Percentiles rank a stretch among this genome's conserved stretches.
Evolutionary conservation across 163 green algal genomes (phyloP).

Genomic region (Chlorella variabilis): DNA sequence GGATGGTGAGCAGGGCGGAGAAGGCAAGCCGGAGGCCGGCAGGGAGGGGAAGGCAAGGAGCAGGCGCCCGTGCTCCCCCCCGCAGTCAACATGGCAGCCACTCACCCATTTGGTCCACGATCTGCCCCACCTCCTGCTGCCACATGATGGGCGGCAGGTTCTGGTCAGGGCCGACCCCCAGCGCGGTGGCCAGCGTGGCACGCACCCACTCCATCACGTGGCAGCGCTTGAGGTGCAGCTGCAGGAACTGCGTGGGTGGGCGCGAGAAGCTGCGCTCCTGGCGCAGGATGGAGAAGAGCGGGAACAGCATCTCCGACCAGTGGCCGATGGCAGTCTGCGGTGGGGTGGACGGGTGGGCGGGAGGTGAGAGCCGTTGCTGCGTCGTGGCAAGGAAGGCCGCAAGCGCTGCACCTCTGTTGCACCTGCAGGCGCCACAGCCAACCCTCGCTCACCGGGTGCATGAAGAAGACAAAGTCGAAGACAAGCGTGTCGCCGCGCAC

Average conservation of each 20-base stretch:
- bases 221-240: slow-evolving; percentile 82
- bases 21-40: too few species aligned
- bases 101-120: slow-evolving; percentile 79
- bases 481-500: slow-evolving; percentile 84
- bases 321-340: slow-evolving; percentile 88
- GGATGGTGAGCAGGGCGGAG: too few species aligned
- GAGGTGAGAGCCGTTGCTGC: too few species aligned
- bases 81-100: background rate
- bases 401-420: too few species aligned
- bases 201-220: slow-evolving; percentile 87
- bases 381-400: too few species aligned
- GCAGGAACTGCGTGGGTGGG: slow-evolving; percentile 76
- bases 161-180: slow-evolving; percentile 59
- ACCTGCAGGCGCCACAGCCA: too few species aligned
- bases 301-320: slow-evolving; percentile 91
- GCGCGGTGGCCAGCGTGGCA: slow-evolving; percentile 74
- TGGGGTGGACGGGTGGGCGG: too few species aligned
- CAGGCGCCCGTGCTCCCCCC: background rate
- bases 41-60: background rate
- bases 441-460: slow-evolving; percentile 69
- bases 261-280: slow-evolving; percentile 62
- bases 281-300: slow-evolving; percentile 70
- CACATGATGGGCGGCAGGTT: slow-evolving; percentile 80
- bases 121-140: slow-evolving; percentile 72
- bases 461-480: slow-evolving; percentile 90